Percentiles rank a stretch among this genome's conserved stretches.
Conservation (phyloP, 495 filamentous ascomycete species). For the Aspergillus ostianus region DNA sequence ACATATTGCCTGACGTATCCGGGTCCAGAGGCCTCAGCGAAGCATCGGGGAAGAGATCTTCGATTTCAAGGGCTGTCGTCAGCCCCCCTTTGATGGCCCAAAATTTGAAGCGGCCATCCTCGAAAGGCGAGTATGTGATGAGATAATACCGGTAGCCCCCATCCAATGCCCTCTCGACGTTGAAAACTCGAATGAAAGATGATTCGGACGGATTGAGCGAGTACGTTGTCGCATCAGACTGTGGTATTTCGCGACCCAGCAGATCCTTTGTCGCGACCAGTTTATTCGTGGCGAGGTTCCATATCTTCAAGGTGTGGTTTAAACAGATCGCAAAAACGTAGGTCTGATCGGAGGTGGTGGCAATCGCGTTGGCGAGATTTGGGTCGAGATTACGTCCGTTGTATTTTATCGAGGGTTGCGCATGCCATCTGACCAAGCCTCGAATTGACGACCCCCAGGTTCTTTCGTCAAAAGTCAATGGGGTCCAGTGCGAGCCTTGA, state of each 20-base stretch:
- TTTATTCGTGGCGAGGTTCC: conserved; percentile 75
- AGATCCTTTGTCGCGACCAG: conserved; percentile 72
- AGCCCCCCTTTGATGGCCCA: conserved; percentile 73
- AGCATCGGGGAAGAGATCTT: conserved; percentile 63
- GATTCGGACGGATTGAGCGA: conserved; percentile 73
- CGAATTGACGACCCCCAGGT: conserved; percentile 73
- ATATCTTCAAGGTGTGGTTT: conserved; percentile 81
- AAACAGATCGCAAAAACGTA: conserved; percentile 82
- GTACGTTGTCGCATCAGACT: conserved; percentile 59
- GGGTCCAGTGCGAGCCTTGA: conserved; percentile 63
- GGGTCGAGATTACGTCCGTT: conserved; percentile 65
- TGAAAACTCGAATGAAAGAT: conserved; percentile 71
- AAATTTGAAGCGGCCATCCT: conserved; percentile 91
- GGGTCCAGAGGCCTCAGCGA: conserved; percentile 66
- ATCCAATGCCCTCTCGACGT: conserved; percentile 49
- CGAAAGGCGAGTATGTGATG: conserved; percentile 82
- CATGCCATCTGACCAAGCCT: conserved; percentile 68
- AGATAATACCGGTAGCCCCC: conserved; percentile 67
- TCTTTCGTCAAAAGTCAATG: conserved; percentile 74
- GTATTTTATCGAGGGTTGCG: conserved; percentile 62
- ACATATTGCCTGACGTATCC: conserved; percentile 66
- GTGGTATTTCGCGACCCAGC: conserved; percentile 52
- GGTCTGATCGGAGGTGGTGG: conserved; percentile 60
- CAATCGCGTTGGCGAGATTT: conserved; percentile 61
- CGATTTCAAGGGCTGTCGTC: conserved; percentile 59